Base-by-base conservation (phyloP, 257 asterid genomes). In the Lycium ferocissimum region DNA sequence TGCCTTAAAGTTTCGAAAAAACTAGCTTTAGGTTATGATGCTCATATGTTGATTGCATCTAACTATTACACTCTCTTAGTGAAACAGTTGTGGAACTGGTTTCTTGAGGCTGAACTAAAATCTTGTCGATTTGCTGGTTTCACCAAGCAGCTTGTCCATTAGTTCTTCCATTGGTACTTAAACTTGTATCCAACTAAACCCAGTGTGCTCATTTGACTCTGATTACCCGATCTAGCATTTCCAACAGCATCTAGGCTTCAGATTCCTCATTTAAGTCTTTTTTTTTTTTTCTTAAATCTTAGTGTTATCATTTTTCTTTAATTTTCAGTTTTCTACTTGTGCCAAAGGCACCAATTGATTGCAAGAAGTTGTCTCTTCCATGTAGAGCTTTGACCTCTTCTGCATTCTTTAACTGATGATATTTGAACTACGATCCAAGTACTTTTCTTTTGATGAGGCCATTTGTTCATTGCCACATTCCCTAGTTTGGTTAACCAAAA, bases 201-300 rank as follows among this genome's bases (percentile, higher is more conserved):
- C 72, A 11, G n/a, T 11, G 17, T 11, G 18, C 72, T 26, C 43
- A 65, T 65, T 26, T 65, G 3, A 65, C 12, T 33, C 72, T 33
- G 45, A 65, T 65, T 63, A 8, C 45, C 9, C 9, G 8, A 12
- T 33, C 33, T 12, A 65, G 72, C 71, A 26, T 63, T 65, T 65
- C 72, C 72, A 65, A 33, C 72, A 65, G 45, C 72, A 12, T 65
- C 72, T 65, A 26, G 72, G 72, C 43, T 33, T 65, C 72, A 33
- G 40, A 63, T 9, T 11, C 40, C 26, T 18, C 72, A 18, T 65
- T 59, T 59, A 59, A n/a, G 33, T 26, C 1, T 26, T 26, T 26
- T 26, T 26, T 26, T 0, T 26, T 26, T 26, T 26, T 12, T 26
- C 5, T 3, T 12, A 4, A 45, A 33, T 65, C 45, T 65, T 65